Percentiles rank a stretch among this genome's conserved stretches.
Conservation (phyloP, 371 early-diverging fungal species). For the Gilbertella persicaria region DNA sequence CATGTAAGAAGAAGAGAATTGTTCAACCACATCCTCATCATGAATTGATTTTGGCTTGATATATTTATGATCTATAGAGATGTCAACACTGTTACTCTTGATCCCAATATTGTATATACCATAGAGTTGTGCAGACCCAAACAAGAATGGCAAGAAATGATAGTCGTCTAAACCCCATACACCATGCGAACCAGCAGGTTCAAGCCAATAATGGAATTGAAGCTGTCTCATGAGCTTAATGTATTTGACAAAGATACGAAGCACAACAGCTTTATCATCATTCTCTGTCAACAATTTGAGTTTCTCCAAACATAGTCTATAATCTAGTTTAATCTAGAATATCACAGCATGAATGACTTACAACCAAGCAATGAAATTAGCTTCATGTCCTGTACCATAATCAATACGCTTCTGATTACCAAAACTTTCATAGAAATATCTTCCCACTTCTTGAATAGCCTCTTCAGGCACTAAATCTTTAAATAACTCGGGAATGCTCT, state of each 20-base stretch:
- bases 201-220: slow-evolving; percentile 94
- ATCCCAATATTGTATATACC: no score
- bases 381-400: slow-evolving; percentile 99
- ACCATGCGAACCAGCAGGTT: slow-evolving; percentile 99
- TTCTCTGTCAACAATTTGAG: slow-evolving; percentile 60
- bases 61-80: slow-evolving; percentile 75
- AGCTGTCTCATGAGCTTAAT: slow-evolving; percentile 85
- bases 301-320: slow-evolving; percentile 78
- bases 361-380: slow-evolving; percentile 93
- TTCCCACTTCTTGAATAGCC: slow-evolving; percentile 70
- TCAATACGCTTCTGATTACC: slow-evolving; percentile 97
- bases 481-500: slow-evolving; percentile 35
- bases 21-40: slow-evolving; percentile 78
- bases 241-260: slow-evolving; percentile 87
- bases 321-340: background rate
- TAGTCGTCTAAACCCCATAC: slow-evolving; percentile 99
- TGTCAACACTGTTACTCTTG: background rate
- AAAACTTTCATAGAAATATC: slow-evolving; percentile 89
- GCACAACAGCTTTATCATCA: slow-evolving; percentile 77
- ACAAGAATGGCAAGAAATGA: slow-evolving; percentile 96
- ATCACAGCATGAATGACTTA: slow-evolving; percentile 35
- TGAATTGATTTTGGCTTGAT: slow-evolving; percentile 89
- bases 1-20: slow-evolving; percentile 86
- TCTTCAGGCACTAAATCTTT: slow-evolving; percentile 39
- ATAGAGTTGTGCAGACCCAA: slow-evolving; percentile 89